Conservation (phyloP, 108 stramenopile genomes). For the Cylindrotheca closterium region DNA sequence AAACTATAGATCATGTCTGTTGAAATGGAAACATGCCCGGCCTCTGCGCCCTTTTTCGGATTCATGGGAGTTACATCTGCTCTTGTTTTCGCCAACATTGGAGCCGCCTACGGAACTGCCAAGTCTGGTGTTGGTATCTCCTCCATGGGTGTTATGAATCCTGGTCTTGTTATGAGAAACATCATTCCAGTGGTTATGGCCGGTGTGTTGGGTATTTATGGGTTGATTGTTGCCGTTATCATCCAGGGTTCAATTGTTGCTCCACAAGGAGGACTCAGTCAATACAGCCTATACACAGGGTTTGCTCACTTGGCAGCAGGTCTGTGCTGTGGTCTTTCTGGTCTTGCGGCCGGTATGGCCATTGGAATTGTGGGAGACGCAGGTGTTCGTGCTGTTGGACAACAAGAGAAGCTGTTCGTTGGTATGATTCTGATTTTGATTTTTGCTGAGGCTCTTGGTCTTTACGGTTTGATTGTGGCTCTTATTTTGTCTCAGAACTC, state of each 20-base stretch:
- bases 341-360: conserved; percentile 98
- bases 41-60: conserved; percentile 89
- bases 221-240: conserved; percentile 98
- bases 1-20: conserved; percentile 42
- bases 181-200: conserved; percentile 99
- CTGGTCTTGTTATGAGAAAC: conserved; percentile 97
- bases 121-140: conserved; percentile 98
- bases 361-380: conserved; percentile 99
- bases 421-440: conserved; percentile 99
- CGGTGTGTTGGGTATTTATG: conserved; percentile 99
- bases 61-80: conserved; percentile 90
- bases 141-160: conserved; percentile 99
- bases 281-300: conserved; percentile 93
- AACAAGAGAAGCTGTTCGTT: conserved; percentile 97
- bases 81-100: conserved; percentile 94
- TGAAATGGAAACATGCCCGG: conserved; percentile 89
- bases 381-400: conserved; percentile 97
- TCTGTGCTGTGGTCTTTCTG: conserved; percentile 96
- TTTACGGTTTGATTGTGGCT: conserved; percentile 99
- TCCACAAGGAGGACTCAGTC: conserved; percentile 69
- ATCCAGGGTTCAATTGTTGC: conserved; percentile 85
- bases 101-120: conserved; percentile 98
- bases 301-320: too few species aligned
- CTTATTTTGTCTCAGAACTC: conserved; percentile 95
- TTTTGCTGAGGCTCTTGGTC: conserved; percentile 98